These are phyloP conservation scores for Crithidia sp. DNA, from an alignment of 208 protist genomes.

Conservation along the genomic window DNA sequence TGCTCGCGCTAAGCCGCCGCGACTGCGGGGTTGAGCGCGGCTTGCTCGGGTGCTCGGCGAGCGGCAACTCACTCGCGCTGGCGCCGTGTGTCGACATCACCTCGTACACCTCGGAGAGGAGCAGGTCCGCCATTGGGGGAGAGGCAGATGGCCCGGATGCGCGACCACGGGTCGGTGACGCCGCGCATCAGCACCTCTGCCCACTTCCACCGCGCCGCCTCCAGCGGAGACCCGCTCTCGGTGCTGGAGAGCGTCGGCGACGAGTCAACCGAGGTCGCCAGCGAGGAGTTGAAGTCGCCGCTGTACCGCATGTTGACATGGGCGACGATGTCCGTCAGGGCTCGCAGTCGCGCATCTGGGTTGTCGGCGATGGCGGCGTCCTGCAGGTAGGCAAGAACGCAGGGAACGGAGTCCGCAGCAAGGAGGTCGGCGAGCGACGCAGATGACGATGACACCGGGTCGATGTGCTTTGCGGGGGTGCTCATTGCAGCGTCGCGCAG, in stretches of 20 bases:
- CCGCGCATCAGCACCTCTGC: constrained; percentile 62
- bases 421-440: constrained; percentile 20
- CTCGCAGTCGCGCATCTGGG: constrained; percentile 27
- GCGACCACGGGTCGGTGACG: constrained; percentile 75
- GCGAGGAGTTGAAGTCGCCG: constrained; percentile 15
- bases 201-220: constrained; percentile 28
- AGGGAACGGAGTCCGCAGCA: constrained; percentile 14
- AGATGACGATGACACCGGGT: not conserved
- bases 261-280: constrained; percentile 1
- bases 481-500: not conserved
- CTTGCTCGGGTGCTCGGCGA: not conserved
- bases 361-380: constrained; percentile 22
- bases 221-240: constrained; percentile 12
- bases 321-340: constrained; percentile 18
- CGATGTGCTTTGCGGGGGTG: not conserved
- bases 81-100: constrained; percentile 5
- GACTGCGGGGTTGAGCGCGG: not conserved
- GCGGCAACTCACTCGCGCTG: not conserved
- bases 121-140: constrained; percentile 33
- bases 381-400: constrained; percentile 13
- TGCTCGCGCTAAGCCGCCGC: constrained; percentile 2
- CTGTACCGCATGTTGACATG: constrained; percentile 8
- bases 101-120: constrained; percentile 29
- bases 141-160: constrained; percentile 40
- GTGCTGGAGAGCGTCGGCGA: not conserved